These are phyloP conservation scores for Populus alba DNA, from an alignment of 345 rosid genomes.

Conservation along the genomic window DNA sequence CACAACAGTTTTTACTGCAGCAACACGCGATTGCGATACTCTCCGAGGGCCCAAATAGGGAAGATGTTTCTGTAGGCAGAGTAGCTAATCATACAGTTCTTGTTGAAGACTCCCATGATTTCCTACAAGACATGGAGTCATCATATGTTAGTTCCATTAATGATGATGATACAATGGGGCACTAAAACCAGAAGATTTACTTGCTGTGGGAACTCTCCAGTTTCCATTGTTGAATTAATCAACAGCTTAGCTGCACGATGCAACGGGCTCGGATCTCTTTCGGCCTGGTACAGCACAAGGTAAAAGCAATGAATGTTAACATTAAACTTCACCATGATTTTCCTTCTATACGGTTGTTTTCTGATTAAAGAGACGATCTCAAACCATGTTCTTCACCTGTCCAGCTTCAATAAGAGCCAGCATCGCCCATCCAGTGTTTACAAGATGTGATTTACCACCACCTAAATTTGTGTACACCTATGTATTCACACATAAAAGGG, in stretches of 20 bases:
- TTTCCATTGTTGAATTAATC: constrained; percentile 21
- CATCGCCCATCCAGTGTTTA: constrained; percentile 50
- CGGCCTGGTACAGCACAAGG: not conserved
- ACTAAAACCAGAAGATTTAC: not conserved
- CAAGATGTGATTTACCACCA: constrained; percentile 36
- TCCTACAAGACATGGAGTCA: constrained; percentile 9
- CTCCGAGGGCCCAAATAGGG: constrained; percentile 39
- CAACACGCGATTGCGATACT: constrained; percentile 16
- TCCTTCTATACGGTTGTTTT: no score
- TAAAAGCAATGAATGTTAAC: no score
- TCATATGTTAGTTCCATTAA: not conserved
- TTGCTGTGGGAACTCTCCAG: constrained; percentile 23
- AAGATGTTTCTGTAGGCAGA: constrained; percentile 29
- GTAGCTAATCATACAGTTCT: constrained; percentile 29
- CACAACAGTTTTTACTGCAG: not conserved
- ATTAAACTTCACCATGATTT: no score
- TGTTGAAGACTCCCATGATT: constrained; percentile 33
- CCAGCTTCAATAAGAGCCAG: constrained; percentile 51
- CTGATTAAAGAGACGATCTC: no score
- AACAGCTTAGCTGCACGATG: constrained; percentile 17
- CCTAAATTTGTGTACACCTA: constrained; percentile 43
- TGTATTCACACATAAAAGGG: not conserved
- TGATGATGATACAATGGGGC: not conserved
- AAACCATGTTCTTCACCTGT: constrained; percentile 28
- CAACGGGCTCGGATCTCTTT: constrained; percentile 15